Evolutionary conservation across 2,329 filamentous ascomycete genomes (phyloP).

Genomic region (Ilyonectria destructans): DNA sequence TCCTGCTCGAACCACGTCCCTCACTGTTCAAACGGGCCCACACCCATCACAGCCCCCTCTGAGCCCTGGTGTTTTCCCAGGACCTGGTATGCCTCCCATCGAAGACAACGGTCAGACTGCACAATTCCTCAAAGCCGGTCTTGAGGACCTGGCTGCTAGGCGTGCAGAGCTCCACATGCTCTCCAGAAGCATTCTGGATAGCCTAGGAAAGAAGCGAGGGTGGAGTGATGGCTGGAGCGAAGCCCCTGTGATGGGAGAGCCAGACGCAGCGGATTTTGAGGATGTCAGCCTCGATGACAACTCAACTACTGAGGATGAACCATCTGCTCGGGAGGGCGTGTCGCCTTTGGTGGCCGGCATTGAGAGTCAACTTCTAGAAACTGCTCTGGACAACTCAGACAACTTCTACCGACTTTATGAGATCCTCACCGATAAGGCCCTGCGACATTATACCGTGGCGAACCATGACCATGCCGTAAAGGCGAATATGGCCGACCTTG

Average conservation of each 20-base stretch:
- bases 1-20: slow-evolving; percentile 76
- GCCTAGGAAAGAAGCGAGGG: slow-evolving; percentile 78
- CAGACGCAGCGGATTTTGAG: slow-evolving; percentile 67
- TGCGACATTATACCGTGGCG: slow-evolving; percentile 87
- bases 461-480: slow-evolving; percentile 85
- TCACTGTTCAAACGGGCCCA: slow-evolving; percentile 61
- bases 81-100: slow-evolving; percentile 60
- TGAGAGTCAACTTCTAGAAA: slow-evolving; percentile 68
- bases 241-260: slow-evolving; percentile 66
- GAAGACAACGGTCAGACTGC: slow-evolving; percentile 60
- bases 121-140: slow-evolving; percentile 74
- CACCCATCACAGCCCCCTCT: slow-evolving; percentile 59
- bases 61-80: slow-evolving; percentile 71
- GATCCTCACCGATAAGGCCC: slow-evolving; percentile 86
- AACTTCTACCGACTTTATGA: slow-evolving; percentile 80
- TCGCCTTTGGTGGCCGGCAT: slow-evolving; percentile 54
- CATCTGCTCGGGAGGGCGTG: slow-evolving; percentile 22
- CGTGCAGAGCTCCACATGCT: slow-evolving; percentile 87
- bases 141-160: slow-evolving; percentile 86
- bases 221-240: slow-evolving; percentile 86
- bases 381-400: slow-evolving; percentile 73
- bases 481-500: slow-evolving; percentile 86
- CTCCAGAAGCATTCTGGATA: slow-evolving; percentile 85
- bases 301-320: slow-evolving; percentile 36
- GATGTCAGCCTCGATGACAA: slow-evolving; percentile 71